Evolutionary conservation across 257 asterid species (phyloP).

Genomic region (Solanum tacnaense): DNA sequence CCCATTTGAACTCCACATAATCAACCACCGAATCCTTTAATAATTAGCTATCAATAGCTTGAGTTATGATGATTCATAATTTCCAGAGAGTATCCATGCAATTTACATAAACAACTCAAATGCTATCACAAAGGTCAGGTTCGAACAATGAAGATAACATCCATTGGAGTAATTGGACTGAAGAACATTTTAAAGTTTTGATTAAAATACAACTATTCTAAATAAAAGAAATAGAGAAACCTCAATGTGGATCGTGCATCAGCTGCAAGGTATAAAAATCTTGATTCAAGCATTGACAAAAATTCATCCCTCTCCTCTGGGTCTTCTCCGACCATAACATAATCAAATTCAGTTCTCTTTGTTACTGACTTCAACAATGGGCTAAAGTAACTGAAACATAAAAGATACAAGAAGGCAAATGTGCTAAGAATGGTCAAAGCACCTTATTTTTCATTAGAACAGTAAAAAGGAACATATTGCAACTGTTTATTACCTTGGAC

Average conservation of each 20-base stretch:
- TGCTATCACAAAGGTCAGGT: neutral
- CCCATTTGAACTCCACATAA: neutral
- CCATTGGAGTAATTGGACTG: neutral
- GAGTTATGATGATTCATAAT: neutral
- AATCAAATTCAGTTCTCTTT: conserved; percentile 48
- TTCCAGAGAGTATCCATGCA: neutral
- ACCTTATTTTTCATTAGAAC: neutral
- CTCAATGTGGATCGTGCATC: conserved; percentile 90
- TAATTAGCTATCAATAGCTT: neutral
- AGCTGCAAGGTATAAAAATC: conserved; percentile 92
- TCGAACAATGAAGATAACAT: neutral
- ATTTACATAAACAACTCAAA: neutral
- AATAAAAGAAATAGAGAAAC: conserved; percentile 24
- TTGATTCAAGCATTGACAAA: conserved; percentile 70
- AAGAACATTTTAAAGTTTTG: neutral
- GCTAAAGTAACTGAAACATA: conserved; percentile 71
- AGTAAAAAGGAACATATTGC: neutral
- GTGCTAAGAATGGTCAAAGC: neutral
- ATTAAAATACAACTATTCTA: neutral
- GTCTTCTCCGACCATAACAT: conserved; percentile 65
- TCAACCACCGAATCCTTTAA: neutral
- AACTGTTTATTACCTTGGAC: conserved; percentile 53
- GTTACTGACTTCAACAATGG: conserved; percentile 82
- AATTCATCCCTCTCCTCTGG: conserved; percentile 75
- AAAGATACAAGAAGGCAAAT: neutral